A percentile compares a stretch with the other conserved stretches of the same genome.
Conservation (phyloP, 345 rosid species). For the Cardamine occulta region DNA sequence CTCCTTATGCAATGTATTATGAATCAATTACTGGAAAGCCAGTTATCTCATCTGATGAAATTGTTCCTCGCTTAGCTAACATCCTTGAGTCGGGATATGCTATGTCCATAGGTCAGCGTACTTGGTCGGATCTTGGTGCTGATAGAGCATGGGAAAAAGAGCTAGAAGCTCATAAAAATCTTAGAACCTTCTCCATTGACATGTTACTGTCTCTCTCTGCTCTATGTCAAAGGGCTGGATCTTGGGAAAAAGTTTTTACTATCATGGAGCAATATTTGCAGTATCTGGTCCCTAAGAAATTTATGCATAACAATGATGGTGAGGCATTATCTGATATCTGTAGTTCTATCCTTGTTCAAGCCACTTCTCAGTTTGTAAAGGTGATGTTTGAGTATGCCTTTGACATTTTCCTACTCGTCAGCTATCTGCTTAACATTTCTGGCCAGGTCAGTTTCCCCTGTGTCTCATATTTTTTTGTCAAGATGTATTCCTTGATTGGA, state of each 20-base stretch:
- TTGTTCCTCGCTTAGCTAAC: constrained; percentile 72
- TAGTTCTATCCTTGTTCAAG: constrained; percentile 65
- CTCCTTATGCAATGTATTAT: constrained; percentile 74
- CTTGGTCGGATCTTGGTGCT: constrained; percentile 55
- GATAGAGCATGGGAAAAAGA: constrained; percentile 73
- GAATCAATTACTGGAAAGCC: constrained; percentile 66
- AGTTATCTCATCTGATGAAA: constrained; percentile 70
- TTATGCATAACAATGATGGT: constrained; percentile 50
- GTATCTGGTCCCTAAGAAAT: constrained; percentile 76
- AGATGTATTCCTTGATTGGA: constrained; percentile 23
- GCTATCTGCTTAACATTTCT: constrained; percentile 72
- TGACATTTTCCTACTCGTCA: constrained; percentile 73
- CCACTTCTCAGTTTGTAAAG: constrained; percentile 80
- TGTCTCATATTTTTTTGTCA: constrained; percentile 11
- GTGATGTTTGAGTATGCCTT: constrained; percentile 85
- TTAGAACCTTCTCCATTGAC: constrained; percentile 74
- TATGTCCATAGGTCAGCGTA: constrained; percentile 50
- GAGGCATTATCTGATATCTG: constrained; percentile 52
- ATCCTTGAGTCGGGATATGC: constrained; percentile 79
- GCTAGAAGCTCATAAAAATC: constrained; percentile 64
- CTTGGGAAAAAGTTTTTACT: constrained; percentile 76
- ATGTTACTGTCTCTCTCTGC: constrained; percentile 73
- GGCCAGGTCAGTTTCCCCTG: constrained; percentile 69
- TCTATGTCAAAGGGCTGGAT: constrained; percentile 63
- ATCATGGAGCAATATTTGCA: constrained; percentile 66